Evolutionary conservation across 2,329 filamentous ascomycete species (phyloP).

Genomic region (Exophiala viscosa): DNA sequence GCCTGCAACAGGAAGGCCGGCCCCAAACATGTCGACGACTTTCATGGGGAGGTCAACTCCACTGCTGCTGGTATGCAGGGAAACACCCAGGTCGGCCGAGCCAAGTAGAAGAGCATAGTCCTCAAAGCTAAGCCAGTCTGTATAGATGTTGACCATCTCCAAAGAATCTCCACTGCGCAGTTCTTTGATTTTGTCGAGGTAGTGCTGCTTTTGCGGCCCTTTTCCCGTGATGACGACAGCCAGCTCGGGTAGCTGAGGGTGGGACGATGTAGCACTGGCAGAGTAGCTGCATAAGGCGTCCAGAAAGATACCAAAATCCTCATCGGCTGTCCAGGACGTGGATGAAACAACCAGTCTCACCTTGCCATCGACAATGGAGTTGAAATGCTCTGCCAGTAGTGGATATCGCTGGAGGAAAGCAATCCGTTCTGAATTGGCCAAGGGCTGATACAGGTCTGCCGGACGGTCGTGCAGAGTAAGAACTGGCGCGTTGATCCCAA

Average conservation of each 20-base stretch:
- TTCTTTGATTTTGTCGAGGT: constrained; percentile 60
- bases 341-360: constrained; percentile 79
- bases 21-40: constrained; percentile 98
- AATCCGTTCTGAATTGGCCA: constrained; percentile 49
- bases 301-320: constrained; percentile 87
- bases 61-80: constrained; percentile 86
- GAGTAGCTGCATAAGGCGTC: constrained; percentile 77
- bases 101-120: constrained; percentile 84
- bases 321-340: constrained; percentile 95
- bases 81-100: constrained; percentile 83
- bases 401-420: constrained; percentile 63
- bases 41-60: constrained; percentile 98
- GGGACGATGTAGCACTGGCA: constrained; percentile 43
- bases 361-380: constrained; percentile 55
- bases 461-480: constrained; percentile 82
- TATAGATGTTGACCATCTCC: constrained; percentile 66
- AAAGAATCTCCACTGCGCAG: constrained; percentile 63
- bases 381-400: constrained; percentile 59
- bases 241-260: constrained; percentile 58
- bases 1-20: constrained; percentile 82
- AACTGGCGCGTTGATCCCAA: constrained; percentile 62
- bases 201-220: constrained; percentile 76
- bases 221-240: constrained; percentile 92
- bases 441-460: constrained; percentile 73
- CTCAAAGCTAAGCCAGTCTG: constrained; percentile 77